Evolutionary conservation across 495 filamentous ascomycete genomes (phyloP).

Genomic region (Penicillium odoratum): DNA sequence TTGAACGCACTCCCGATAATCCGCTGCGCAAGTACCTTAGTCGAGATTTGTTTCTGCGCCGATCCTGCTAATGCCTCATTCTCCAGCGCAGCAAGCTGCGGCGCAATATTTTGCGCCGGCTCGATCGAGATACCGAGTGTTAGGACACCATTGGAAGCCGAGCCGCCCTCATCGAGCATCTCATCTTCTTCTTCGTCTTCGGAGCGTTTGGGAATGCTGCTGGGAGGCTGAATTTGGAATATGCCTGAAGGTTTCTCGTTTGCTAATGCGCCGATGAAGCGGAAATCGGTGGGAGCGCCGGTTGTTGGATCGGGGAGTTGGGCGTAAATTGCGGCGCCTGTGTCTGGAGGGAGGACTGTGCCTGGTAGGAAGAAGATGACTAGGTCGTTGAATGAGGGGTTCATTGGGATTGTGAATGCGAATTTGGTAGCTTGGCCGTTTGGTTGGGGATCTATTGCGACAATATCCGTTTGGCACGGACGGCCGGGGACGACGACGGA

Average conservation of each 20-base stretch:
- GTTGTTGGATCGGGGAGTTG: slow-evolving; percentile 54
- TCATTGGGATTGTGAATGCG: slow-evolving; percentile 60
- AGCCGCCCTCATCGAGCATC: slow-evolving; percentile 45
- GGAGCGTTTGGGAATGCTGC: slow-evolving; percentile 19
- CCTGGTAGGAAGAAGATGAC: slow-evolving; percentile 89
- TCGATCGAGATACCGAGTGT: slow-evolving; percentile 86
- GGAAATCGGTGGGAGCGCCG: slow-evolving; percentile 55
- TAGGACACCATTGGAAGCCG: slow-evolving; percentile 38
- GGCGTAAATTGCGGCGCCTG: slow-evolving; percentile 87
- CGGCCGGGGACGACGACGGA: slow-evolving; percentile 57
- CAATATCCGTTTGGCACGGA: slow-evolving; percentile 62
- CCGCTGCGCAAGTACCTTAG: slow-evolving; percentile 79
- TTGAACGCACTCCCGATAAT: slow-evolving; percentile 98
- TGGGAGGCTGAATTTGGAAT: slow-evolving; percentile 59
- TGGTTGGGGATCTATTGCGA: slow-evolving; percentile 49
- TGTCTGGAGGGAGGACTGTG: slow-evolving; percentile 66
- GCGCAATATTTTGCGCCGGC: slow-evolving; percentile 65
- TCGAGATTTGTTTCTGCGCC: slow-evolving; percentile 46
- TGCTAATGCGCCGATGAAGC: slow-evolving; percentile 83
- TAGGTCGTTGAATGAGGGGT: slow-evolving; percentile 71
- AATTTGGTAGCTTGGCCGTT: slow-evolving; percentile 62
- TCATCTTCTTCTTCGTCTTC: slow-evolving; percentile 40
- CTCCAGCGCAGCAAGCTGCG: slow-evolving; percentile 62
- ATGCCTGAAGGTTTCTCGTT: slow-evolving; percentile 87
- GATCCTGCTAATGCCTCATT: slow-evolving; percentile 17